phyloP scores from a whole-genome alignment of 768 basidiomycete genomes.

The Suillus luteus region DNA sequence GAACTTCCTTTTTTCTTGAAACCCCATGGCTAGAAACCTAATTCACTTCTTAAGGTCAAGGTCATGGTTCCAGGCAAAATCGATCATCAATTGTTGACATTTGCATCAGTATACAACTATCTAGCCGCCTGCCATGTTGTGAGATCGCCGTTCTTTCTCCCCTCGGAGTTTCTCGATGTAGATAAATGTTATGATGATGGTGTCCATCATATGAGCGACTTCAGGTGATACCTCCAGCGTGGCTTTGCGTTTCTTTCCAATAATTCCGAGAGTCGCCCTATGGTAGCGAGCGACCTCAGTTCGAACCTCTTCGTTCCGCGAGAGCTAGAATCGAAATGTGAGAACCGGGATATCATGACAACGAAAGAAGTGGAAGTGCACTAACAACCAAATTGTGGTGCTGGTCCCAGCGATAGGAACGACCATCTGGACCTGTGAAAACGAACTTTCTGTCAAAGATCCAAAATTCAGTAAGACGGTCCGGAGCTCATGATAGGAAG shows the following conservation, averaged over 20 bases:
- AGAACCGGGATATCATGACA: neutral
- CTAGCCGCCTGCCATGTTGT: too few relatives aligned
- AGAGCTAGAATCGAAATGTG: conserved; percentile 5
- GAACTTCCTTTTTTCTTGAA: neutral
- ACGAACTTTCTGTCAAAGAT: conserved; percentile 1
- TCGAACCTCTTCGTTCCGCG: conserved; percentile 18
- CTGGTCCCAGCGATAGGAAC: conserved; percentile 1
- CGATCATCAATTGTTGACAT: too few relatives aligned
- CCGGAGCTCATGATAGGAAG: neutral
- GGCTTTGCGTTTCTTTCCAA: conserved; percentile 8
- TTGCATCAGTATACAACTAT: too few relatives aligned
- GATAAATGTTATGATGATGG: conserved; percentile 17
- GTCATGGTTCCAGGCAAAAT: neutral
- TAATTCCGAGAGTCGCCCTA: conserved; percentile 6
- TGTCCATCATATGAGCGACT: conserved; percentile 12
- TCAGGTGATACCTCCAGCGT: conserved; percentile 15
- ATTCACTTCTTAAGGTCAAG: neutral
- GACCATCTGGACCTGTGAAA: conserved; percentile 10
- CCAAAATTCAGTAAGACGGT: neutral
- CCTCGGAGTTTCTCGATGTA: conserved; percentile 15
- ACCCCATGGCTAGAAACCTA: neutral
- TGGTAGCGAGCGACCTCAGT: conserved; percentile 26
- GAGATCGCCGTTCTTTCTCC: neutral
- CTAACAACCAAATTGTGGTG: neutral
- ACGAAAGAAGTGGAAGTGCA: neutral